Conservation (phyloP, 2,329 filamentous ascomycete species). For the Neonectria hederae region DNA sequence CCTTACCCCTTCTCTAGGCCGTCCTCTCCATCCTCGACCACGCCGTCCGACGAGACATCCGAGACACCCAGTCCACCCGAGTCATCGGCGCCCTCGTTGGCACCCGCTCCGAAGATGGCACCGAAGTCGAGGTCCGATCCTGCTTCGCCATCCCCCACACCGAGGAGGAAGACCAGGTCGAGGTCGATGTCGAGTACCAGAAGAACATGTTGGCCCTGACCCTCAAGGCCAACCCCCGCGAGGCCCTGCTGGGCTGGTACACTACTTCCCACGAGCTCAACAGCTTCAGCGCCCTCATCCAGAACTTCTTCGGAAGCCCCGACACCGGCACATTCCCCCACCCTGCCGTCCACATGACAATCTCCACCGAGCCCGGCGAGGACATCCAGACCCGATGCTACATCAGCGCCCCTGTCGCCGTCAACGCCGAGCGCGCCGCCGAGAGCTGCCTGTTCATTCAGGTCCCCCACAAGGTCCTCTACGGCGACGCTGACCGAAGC, state of each 20-base stretch:
- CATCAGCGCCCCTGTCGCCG: slow-evolving; percentile 93
- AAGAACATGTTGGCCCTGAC: slow-evolving; percentile 98
- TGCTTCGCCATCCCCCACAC: slow-evolving; percentile 99
- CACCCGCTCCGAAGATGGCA: slow-evolving; percentile 93
- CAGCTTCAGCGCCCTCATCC: slow-evolving; percentile 95
- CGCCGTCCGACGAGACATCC: slow-evolving; percentile 83
- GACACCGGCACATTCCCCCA: slow-evolving; percentile 97
- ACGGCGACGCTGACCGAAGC: slow-evolving; percentile 75
- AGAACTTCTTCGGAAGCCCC: slow-evolving; percentile 98
- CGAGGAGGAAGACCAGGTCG: slow-evolving; percentile 97
- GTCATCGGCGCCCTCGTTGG: slow-evolving; percentile 97
- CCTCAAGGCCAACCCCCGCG: slow-evolving; percentile 91
- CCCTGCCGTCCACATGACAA: slow-evolving; percentile 96
- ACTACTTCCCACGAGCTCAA: slow-evolving; percentile 96
- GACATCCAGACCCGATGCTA: slow-evolving; percentile 93
- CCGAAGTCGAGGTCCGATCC: slow-evolving; percentile 93
- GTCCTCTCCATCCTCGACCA: slow-evolving; percentile 89
- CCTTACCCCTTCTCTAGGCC: slow-evolving; percentile 55
- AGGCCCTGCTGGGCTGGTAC: slow-evolving; percentile 97
- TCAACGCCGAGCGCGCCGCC: slow-evolving; percentile 91
- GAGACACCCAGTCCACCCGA: slow-evolving; percentile 84
- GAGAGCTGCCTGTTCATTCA: slow-evolving; percentile 98
- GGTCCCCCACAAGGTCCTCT: slow-evolving; percentile 93
- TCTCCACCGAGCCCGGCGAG: slow-evolving; percentile 87
- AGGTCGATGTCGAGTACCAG: slow-evolving; percentile 99